These are phyloP conservation scores for Citrus australasica DNA, from an alignment of 345 rosid genomes.

Conservation along the genomic window DNA sequence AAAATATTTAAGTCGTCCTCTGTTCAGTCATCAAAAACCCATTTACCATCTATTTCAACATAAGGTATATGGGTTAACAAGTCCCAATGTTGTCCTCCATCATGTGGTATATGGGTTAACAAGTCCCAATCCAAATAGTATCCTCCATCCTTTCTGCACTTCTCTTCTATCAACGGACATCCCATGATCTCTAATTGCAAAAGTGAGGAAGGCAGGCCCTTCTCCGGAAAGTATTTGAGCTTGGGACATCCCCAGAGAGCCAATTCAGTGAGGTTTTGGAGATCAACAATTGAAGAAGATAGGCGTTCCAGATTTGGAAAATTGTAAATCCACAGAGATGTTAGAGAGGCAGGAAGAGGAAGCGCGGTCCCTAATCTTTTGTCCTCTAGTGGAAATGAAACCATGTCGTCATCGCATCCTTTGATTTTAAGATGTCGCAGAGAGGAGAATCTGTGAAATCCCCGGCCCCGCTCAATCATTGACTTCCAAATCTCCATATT, in stretches of 20 bases:
- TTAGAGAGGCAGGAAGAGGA: conserved; percentile 19
- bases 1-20: no score
- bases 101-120: no score
- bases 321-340: background rate
- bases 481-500: no score
- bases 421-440: fast-evolving
- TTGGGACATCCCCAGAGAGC: background rate
- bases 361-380: no score
- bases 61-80: no score
- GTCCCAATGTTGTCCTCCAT: background rate
- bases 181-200: fast-evolving
- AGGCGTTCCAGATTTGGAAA: conserved; percentile 19
- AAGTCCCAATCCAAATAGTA: no score
- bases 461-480: no score
- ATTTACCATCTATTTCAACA: no score
- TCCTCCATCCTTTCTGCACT: background rate
- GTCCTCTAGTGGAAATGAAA: background rate
- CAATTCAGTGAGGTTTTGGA: conserved; percentile 9
- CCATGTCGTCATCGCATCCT: background rate
- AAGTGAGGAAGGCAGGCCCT: background rate
- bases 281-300: background rate
- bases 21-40: no score
- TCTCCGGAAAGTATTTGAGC: background rate
- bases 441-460: no score
- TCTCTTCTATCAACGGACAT: background rate